phyloP scores from a whole-genome alignment of 441 rosid genomes.

The Erodium trifolium region DNA sequence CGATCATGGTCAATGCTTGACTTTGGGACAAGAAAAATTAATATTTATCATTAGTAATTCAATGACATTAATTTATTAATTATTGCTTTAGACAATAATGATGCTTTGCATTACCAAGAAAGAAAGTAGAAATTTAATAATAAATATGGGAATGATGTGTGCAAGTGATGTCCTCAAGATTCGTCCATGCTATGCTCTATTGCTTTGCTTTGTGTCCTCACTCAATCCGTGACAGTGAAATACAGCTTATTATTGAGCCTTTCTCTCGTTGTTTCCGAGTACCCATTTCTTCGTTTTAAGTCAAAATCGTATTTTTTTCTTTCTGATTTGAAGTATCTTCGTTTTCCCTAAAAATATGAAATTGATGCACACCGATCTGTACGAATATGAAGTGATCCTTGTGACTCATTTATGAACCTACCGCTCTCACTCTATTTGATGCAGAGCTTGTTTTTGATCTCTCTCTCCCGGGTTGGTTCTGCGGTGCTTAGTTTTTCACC shows the following conservation, averaged over 20 bases:
- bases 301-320: not conserved
- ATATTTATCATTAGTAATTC: not conserved
- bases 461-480: not conserved
- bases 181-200: no score
- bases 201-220: not conserved
- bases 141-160: not conserved
- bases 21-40: not conserved
- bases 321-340: no score
- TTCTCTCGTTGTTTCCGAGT: not conserved
- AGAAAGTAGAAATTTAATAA: not conserved
- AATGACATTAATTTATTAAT: no score
- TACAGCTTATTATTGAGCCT: not conserved
- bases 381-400: not conserved
- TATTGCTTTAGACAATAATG: not conserved
- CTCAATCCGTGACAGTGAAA: not conserved
- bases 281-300: not conserved
- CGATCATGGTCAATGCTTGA: not conserved
- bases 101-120: not conserved
- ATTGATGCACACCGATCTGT: not conserved
- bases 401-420: conserved; percentile 1
- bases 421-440: not conserved
- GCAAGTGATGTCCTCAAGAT: not conserved
- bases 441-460: not conserved
- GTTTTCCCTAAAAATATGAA: not conserved
- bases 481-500: not conserved